Evolutionary conservation across 2,329 filamentous ascomycete genomes (phyloP), one percentile per base, ranked within the genome.

Genomic region (Colletotrichum sp.): DNA sequence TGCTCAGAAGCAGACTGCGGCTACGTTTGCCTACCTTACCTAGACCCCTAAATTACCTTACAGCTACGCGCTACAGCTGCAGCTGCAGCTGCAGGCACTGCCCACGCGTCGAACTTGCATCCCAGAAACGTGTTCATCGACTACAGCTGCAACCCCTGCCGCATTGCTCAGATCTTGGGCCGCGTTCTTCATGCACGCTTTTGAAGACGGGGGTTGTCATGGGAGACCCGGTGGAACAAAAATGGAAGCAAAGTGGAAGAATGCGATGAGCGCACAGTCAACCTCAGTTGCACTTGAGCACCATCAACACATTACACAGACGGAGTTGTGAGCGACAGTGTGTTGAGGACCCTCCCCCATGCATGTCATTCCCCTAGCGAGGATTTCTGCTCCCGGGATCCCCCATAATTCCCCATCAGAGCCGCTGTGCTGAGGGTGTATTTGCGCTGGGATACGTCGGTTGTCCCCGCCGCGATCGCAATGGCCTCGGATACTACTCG

Each of bases 101-200:
- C 71, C 27, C 68, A 70, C 58, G 68, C 68, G 62, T 73, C 68
- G 68, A 66, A 70, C 71, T 58, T 62, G 68, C 71, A 73, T 73
- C 71, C 71, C 29, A 36, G 68, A 43, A 62, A 43, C 24, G 43
- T 36, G 55, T 71, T 66, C 16, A 55, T 69, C 62, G 57, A 34
- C 33, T 57, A 33, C 54, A 73, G 71, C 68, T 71, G 71, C 16
- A 58, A 73, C 43, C 71, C 71, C 68, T 73, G 71, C 71, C 21
- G 55, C 62, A 70, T 31, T 66, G 68, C 38, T 47, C 36, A 21
- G 43, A 70, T 58, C 70, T 27, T 13, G 8, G 15, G 38, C 59
- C 59, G 70, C 47, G 54, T 69, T 51, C n/a, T 65, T 55, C n/a
- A 38, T 51, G 43, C 33, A 33, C 15, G 8, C 55, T 31, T 27